Base-by-base conservation (phyloP, 2,329 filamentous ascomycete genomes). In the Incumbomyces lentus region DNA sequence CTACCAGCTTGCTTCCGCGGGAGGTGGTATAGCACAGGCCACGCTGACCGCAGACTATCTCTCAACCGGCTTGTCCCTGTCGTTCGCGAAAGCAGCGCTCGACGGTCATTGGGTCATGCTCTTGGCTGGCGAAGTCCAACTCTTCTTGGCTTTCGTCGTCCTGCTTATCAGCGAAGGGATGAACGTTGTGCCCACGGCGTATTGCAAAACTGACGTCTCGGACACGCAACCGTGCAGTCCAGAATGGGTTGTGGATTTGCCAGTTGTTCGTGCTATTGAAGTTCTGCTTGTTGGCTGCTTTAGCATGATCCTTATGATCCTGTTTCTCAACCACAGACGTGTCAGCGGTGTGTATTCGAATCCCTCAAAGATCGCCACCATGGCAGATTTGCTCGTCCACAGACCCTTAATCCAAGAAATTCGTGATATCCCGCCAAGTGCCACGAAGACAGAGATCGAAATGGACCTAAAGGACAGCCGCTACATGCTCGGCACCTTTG, bases 31-130 rank as follows among this genome's bases (percentile, higher is more conserved):
- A 16, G 33, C 44, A 14, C 36, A 36, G 19, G 31, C 42, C n/a
- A 37, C 48, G 12, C 34, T 52, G 18, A 18, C 35, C 11, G 49
- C 50, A 10, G 46, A 52, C 17, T 52, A 52, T 46, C 34, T 52
- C 17, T 36, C 48, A n/a, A 22, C 36, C 6, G 36, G 40, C 13
- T 6, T 50, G 14, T 44, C 44, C n/a, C 17, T 46, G 12, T 18
- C 42, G 5, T 32, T n/a, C 12, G 7, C 48, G 2, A 18, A 19
- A 17, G 34, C 29, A n/a, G 13, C 49, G 12, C 40, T 46, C 26
- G 17, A 14, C 5, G 38, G 41, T 12, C 46, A 46, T 7, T 44
- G 35, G 26, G 45, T 49, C 13, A 42, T 52, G 35, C 22, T 42
- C 14, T 22, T 47, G 17, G 45, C 44, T 3, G 38, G 44, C 30